phyloP scores from a whole-genome alignment of 371 early-diverging fungal genomes.

The Coemansia sp. region DNA sequence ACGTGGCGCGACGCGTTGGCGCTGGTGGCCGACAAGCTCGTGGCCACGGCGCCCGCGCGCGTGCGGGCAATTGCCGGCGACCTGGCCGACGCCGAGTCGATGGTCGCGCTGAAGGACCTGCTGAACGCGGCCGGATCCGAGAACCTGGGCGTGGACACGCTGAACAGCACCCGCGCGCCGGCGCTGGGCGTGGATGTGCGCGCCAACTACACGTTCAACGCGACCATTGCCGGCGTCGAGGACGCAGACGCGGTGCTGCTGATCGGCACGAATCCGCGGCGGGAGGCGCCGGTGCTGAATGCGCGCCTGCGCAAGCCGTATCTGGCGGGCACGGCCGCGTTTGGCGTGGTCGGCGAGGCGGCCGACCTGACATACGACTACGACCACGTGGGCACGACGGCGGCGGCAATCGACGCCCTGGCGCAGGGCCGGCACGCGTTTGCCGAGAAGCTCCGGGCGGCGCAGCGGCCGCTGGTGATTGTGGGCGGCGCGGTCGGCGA shows the following conservation, averaged over 20 bases:
- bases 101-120: constrained; percentile 89
- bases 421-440: constrained; percentile 74
- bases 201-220: constrained; percentile 85
- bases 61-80: constrained; percentile 93
- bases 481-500: constrained; percentile 84
- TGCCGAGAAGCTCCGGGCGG: constrained; percentile 69
- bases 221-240: constrained; percentile 84
- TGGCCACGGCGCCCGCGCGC: constrained; percentile 56
- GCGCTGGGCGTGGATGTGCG: constrained; percentile 80
- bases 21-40: constrained; percentile 67
- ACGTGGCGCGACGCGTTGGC: constrained; percentile 88
- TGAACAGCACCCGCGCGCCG: constrained; percentile 57
- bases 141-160: constrained; percentile 76
- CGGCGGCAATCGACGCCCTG: constrained; percentile 69
- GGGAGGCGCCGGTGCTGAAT: constrained; percentile 95
- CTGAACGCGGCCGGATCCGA: constrained; percentile 85
- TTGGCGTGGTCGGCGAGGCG: constrained; percentile 79
- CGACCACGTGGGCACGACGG: constrained; percentile 75
- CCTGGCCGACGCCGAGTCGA: constrained; percentile 81
- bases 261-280: constrained; percentile 95
- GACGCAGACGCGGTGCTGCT: constrained; percentile 90
- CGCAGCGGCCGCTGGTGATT: constrained; percentile 91
- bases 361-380: constrained; percentile 89
- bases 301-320: constrained; percentile 93
- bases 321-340: constrained; percentile 75